phyloP scores from a whole-genome alignment of 257 asterid genomes.

The Henckelia pumila region DNA sequence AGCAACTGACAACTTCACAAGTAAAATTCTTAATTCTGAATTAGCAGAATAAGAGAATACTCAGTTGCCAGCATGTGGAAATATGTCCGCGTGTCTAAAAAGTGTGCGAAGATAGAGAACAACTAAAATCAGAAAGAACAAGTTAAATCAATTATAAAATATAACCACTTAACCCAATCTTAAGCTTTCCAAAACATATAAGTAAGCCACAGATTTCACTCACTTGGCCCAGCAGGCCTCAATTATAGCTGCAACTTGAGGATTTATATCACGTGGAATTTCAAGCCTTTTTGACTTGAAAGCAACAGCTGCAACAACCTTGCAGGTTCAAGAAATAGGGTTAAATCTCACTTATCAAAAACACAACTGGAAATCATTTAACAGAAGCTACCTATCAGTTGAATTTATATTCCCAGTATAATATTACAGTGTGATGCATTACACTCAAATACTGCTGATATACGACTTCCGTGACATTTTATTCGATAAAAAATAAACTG shows the following conservation, averaged over 20 bases:
- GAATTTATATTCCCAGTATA: not conserved
- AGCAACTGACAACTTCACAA: not conserved
- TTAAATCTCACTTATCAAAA: slow-evolving; percentile 7
- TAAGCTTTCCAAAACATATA: slow-evolving; percentile 7
- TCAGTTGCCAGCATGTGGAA: not conserved
- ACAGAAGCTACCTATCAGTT: not conserved
- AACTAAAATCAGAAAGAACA: not conserved
- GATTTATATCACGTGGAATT: slow-evolving; percentile 69
- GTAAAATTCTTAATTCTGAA: slow-evolving; percentile 5
- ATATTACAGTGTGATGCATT: not conserved
- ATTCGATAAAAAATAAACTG: not conserved
- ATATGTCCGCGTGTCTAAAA: not conserved
- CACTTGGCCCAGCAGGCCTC: slow-evolving; percentile 91
- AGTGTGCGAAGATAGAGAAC: not conserved
- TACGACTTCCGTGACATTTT: not conserved
- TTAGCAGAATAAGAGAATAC: not conserved
- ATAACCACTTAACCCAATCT: slow-evolving; percentile 22
- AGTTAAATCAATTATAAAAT: slow-evolving; percentile 15
- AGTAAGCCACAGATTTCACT: slow-evolving; percentile 32
- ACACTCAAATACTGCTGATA: slow-evolving; percentile 6
- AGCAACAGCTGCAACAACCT: slow-evolving; percentile 99
- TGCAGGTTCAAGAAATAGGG: slow-evolving; percentile 22
- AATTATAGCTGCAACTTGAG: slow-evolving; percentile 70
- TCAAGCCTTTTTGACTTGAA: slow-evolving; percentile 79
- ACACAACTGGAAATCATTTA: slow-evolving; percentile 13